These are phyloP conservation scores for Rostrohypoxylon terebratum DNA, from an alignment of 495 filamentous ascomycete species.

Conservation along the genomic window DNA sequence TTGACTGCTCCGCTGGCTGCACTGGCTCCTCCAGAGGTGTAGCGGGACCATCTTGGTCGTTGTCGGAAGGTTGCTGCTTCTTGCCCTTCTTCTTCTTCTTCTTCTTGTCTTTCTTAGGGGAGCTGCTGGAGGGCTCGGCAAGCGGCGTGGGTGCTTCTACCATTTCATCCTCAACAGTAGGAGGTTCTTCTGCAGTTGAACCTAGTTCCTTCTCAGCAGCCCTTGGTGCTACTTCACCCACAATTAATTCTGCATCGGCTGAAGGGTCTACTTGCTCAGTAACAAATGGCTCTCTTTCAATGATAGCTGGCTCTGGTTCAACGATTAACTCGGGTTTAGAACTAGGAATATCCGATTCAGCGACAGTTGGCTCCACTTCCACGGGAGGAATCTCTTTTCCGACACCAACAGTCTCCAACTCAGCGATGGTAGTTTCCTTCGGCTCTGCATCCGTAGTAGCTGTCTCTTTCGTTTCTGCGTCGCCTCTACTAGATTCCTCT, in stretches of 20 bases:
- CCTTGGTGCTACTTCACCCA: neutral
- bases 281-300: neutral
- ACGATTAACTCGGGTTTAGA: neutral
- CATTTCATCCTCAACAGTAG: conserved; percentile 11
- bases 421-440: neutral
- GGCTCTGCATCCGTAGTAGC: neutral
- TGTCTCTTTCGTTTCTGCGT: conserved; percentile 3
- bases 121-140: conserved; percentile 5
- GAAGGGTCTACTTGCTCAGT: conserved; percentile 6
- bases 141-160: neutral
- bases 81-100: conserved; percentile 40
- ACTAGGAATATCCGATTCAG: conserved; percentile 15
- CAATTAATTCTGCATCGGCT: neutral
- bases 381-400: neutral
- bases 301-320: conserved; percentile 12
- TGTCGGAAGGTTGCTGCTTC: conserved; percentile 17
- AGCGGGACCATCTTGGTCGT: conserved; percentile 14
- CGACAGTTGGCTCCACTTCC: conserved; percentile 12
- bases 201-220: conserved; percentile 3
- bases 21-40: conserved; percentile 24
- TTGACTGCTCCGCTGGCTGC: conserved; percentile 10
- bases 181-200: neutral
- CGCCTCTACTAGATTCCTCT: neutral
- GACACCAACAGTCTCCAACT: neutral
- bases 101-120: conserved; percentile 42